Evolutionary conservation across 352 stramenopile genomes (phyloP).

Genomic region (Aphanomyces invadans): DNA sequence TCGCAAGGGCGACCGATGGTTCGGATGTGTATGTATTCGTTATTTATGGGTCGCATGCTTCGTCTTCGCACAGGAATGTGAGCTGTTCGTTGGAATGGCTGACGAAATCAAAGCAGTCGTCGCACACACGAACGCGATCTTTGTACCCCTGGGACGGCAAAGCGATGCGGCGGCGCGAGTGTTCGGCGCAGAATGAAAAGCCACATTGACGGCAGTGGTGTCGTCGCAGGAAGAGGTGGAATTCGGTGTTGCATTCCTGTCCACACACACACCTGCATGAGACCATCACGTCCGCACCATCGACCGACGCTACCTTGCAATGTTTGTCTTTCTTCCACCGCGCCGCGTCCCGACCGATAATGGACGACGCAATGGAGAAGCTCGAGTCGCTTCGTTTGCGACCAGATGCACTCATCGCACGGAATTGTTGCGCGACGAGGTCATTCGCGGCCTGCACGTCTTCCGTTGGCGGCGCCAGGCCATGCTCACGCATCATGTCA

Average conservation of each 20-base stretch:
- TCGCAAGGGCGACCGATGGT: no score
- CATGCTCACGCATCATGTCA: slow-evolving; percentile 20
- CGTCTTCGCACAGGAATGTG: slow-evolving; percentile 9
- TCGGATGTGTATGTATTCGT: no score
- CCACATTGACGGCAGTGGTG: slow-evolving; percentile 80
- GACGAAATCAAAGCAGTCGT: slow-evolving; percentile 64
- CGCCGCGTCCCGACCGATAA: slow-evolving; percentile 21
- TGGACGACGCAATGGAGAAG: slow-evolving; percentile 16
- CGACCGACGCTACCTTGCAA: slow-evolving; percentile 31
- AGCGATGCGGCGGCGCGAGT: slow-evolving; percentile 61
- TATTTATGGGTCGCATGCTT: slow-evolving; percentile 1
- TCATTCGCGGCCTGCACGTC: slow-evolving; percentile 9
- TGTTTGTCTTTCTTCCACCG: slow-evolving; percentile 58
- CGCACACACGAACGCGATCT: slow-evolving; percentile 70
- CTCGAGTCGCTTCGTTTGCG: slow-evolving; percentile 13
- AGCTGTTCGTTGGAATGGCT: slow-evolving; percentile 21
- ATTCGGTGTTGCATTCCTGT: slow-evolving; percentile 56
- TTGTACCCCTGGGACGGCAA: slow-evolving; percentile 63
- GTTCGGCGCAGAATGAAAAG: slow-evolving; percentile 79
- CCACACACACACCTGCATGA: neutral
- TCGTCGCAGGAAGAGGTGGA: slow-evolving; percentile 56
- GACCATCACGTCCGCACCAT: neutral
- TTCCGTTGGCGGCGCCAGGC: neutral
- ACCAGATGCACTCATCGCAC: slow-evolving; percentile 12
- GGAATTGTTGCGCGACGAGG: slow-evolving; percentile 14